phyloP scores from a whole-genome alignment of 345 rosid species.

The Streptanthus diversifolius region DNA sequence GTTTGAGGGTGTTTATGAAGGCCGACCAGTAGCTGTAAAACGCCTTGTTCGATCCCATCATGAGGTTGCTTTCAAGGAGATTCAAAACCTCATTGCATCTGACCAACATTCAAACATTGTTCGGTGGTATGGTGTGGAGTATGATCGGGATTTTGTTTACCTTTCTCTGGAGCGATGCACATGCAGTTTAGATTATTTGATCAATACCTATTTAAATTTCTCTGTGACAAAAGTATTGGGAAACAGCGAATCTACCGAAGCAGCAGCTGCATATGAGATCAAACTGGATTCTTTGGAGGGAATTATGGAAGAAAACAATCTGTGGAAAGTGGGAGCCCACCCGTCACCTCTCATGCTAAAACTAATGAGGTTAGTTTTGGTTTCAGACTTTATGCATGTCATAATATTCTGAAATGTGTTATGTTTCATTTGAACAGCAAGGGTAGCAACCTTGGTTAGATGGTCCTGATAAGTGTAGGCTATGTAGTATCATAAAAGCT shows the following conservation, averaged over 20 bases:
- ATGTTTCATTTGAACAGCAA: conserved; percentile 3
- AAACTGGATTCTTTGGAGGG: conserved; percentile 46
- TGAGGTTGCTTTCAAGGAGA: conserved; percentile 89
- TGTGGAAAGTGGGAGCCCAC: conserved; percentile 74
- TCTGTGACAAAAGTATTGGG: conserved; percentile 26
- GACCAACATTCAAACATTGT: conserved; percentile 87
- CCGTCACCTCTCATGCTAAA: conserved; percentile 69
- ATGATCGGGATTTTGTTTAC: conserved; percentile 87
- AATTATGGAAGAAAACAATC: conserved; percentile 36
- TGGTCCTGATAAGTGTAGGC: conserved; percentile 2
- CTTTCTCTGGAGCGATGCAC: conserved; percentile 84
- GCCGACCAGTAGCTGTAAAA: conserved; percentile 91
- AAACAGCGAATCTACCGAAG: conserved; percentile 36
- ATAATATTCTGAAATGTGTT: neutral
- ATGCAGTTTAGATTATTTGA: conserved; percentile 76
- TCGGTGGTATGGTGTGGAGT: conserved; percentile 93
- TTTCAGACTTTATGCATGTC: neutral
- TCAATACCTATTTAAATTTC: conserved; percentile 47
- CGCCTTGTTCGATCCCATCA: conserved; percentile 88
- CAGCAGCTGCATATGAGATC: conserved; percentile 40
- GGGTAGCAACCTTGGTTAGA: neutral
- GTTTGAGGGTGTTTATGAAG: conserved; percentile 86
- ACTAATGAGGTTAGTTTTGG: conserved; percentile 64
- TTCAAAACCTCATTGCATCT: conserved; percentile 90
- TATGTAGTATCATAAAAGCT: neutral